phyloP scores from a whole-genome alignment of 306 rosid species.

The Begonia fuchsioides region DNA sequence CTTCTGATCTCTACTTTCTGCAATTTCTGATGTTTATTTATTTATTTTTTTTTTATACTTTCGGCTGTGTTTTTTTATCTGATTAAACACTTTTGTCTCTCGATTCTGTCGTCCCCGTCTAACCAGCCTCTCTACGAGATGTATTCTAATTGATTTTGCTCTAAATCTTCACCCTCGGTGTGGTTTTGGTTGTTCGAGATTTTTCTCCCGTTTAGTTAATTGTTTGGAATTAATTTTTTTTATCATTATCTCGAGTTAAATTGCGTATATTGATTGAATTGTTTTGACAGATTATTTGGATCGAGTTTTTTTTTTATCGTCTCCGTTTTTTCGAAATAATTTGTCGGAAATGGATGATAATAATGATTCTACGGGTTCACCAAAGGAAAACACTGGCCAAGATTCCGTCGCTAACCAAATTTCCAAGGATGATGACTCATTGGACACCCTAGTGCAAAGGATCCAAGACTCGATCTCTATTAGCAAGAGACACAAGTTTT shows the following conservation, averaged over 20 bases:
- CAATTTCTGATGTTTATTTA: background rate
- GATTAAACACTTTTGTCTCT: too few relatives aligned
- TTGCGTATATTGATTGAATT: background rate
- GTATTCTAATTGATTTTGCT: too few relatives aligned
- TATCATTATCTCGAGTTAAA: background rate
- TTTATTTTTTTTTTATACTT: too few relatives aligned
- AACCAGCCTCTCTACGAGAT: too few relatives aligned
- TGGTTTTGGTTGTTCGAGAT: background rate
- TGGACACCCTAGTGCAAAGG: slow-evolving; percentile 42
- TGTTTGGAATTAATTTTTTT: background rate
- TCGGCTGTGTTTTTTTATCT: too few relatives aligned
- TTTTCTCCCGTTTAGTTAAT: background rate
- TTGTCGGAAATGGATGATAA: slow-evolving; percentile 27
- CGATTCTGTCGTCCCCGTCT: too few relatives aligned
- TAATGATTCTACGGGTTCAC: slow-evolving; percentile 25
- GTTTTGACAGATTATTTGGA: slow-evolving; percentile 6
- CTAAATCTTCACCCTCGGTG: background rate
- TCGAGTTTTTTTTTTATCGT: background rate
- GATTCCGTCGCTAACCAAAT: slow-evolving; percentile 16
- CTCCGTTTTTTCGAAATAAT: background rate
- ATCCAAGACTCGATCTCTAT: slow-evolving; percentile 64
- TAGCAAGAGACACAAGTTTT: slow-evolving; percentile 57
- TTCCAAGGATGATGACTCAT: slow-evolving; percentile 24
- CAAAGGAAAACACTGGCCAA: slow-evolving; percentile 24
- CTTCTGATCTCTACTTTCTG: background rate